Evolutionary conservation across 2,329 filamentous ascomycete species (phyloP).

Genomic region (Cladosporium sp.): DNA sequence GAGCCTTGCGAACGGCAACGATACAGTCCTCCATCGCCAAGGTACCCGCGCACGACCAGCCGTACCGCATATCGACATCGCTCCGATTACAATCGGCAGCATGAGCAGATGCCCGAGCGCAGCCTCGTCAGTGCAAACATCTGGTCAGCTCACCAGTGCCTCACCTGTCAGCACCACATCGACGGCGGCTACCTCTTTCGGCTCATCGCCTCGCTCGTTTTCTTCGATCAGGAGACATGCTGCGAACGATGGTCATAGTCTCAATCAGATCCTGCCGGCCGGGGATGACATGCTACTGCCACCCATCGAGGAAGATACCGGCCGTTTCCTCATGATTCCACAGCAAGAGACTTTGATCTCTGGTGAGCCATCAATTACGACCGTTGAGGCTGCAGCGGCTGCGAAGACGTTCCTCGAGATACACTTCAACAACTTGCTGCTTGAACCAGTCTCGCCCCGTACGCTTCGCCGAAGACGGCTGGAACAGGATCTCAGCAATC

Average conservation of each 20-base stretch:
- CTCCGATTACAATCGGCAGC: neutral
- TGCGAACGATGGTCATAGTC: slow-evolving; percentile 30
- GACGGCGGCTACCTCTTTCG: slow-evolving; percentile 36
- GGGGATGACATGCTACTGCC: slow-evolving; percentile 31
- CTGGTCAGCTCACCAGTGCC: slow-evolving; percentile 16
- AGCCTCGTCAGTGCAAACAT: slow-evolving; percentile 12
- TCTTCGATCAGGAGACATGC: slow-evolving; percentile 30
- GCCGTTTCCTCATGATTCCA: slow-evolving; percentile 32
- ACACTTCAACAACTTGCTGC: slow-evolving; percentile 72
- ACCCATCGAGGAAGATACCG: slow-evolving; percentile 36
- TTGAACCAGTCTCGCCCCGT: slow-evolving; percentile 55
- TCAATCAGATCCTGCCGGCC: slow-evolving; percentile 25
- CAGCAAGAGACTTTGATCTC: slow-evolving; percentile 32
- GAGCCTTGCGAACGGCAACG: slow-evolving; percentile 12
- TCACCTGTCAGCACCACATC: slow-evolving; percentile 36
- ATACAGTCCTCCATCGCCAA: slow-evolving; percentile 16
- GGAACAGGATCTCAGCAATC: slow-evolving; percentile 62
- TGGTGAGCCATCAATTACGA: slow-evolving; percentile 49
- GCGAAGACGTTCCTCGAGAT: slow-evolving; percentile 87
- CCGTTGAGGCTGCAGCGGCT: slow-evolving; percentile 75
- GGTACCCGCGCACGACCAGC: slow-evolving; percentile 1
- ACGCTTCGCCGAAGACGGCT: slow-evolving; percentile 62
- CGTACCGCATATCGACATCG: slow-evolving; percentile 16
- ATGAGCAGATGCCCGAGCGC: slow-evolving; percentile 8
- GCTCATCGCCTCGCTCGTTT: slow-evolving; percentile 28